These are phyloP conservation scores for Aspergillus brunneoviolaceus DNA, from an alignment of 2,329 filamentous ascomycete genomes.

Conservation along the genomic window DNA sequence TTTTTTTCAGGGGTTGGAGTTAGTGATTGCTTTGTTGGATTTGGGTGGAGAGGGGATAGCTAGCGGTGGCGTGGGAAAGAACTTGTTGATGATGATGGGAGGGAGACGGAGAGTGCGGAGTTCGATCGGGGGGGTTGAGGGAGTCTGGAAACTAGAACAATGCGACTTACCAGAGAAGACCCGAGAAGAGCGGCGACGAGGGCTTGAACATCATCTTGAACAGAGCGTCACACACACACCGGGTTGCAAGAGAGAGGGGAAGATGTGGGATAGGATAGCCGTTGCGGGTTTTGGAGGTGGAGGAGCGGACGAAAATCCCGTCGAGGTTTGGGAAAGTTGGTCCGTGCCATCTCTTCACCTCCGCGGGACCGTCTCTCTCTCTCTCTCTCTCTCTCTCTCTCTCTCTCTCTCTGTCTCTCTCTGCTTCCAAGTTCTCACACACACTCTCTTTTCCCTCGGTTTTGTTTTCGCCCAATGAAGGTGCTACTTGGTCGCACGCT, in stretches of 20 bases:
- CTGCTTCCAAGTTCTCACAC: not conserved
- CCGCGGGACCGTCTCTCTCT: conserved; percentile 18
- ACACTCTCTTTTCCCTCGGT: not conserved
- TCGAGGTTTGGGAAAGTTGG: conserved; percentile 16
- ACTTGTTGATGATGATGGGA: not conserved
- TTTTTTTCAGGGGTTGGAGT: conserved; percentile 17
- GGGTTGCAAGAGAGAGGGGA: not conserved
- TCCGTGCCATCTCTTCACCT: conserved; percentile 23
- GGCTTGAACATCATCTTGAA: conserved; percentile 72
- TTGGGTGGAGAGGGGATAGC: not conserved
- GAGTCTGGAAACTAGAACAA: not conserved
- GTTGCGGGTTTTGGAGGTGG: conserved; percentile 9
- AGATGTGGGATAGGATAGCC: not conserved
- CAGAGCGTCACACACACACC: not conserved
- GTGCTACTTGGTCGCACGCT: conserved; percentile 15
- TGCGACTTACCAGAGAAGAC: conserved; percentile 71
- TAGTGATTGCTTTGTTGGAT: too few relatives aligned
- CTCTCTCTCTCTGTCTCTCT: not conserved
- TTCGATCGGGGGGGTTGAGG: not conserved
- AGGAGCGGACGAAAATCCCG: conserved; percentile 21
- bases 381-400: not conserved
- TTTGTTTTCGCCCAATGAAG: conserved; percentile 17
- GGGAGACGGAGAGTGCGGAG: not conserved
- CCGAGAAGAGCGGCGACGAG: conserved; percentile 72
- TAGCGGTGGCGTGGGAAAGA: too few relatives aligned